These are phyloP conservation scores for Mollisia scopiformis DNA, from an alignment of 2,329 filamentous ascomycete species.

Conservation along the genomic window DNA sequence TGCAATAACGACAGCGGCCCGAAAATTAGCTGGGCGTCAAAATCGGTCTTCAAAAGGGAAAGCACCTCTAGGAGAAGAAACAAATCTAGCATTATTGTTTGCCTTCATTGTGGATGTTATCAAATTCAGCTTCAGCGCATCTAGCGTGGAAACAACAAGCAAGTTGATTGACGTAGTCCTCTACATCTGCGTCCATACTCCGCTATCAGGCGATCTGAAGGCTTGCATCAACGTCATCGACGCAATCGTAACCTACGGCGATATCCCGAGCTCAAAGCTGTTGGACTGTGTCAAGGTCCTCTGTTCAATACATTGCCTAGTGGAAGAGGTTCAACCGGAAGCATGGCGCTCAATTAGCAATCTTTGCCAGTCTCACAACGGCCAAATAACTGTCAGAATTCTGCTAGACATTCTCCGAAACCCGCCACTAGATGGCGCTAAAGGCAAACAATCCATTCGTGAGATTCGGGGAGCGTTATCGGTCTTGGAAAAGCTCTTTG, in stretches of 20 bases:
- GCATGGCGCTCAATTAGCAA: slow-evolving; percentile 74
- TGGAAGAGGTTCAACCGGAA: slow-evolving; percentile 60
- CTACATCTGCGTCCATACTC: slow-evolving; percentile 70
- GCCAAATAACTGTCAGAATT: slow-evolving; percentile 68
- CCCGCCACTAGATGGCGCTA: slow-evolving; percentile 47
- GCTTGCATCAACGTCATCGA: slow-evolving; percentile 71
- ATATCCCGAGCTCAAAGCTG: slow-evolving; percentile 65
- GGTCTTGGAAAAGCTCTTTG: slow-evolving; percentile 65
- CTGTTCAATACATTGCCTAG: slow-evolving; percentile 71
- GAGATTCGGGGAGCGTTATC: slow-evolving; percentile 65
- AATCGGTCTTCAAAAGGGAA: slow-evolving; percentile 41
- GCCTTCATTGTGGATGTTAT: slow-evolving; percentile 68
- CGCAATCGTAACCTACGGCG: slow-evolving; percentile 71
- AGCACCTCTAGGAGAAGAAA: slow-evolving; percentile 54
- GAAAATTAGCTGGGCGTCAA: slow-evolving; percentile 48
- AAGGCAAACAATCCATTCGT: slow-evolving; percentile 54
- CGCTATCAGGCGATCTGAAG: slow-evolving; percentile 63
- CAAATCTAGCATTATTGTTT: slow-evolving; percentile 66
- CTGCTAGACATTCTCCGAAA: slow-evolving; percentile 64
- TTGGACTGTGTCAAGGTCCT: slow-evolving; percentile 70
- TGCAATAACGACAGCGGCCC: slow-evolving; percentile 55
- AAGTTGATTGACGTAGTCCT: slow-evolving; percentile 65
- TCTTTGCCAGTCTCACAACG: slow-evolving; percentile 73
- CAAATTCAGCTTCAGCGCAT: slow-evolving; percentile 75
- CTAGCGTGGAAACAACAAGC: slow-evolving; percentile 63